A percentile compares a stretch with the other conserved stretches of the same genome.
Evolutionary conservation across 176 grass and related monocot genomes (phyloP).

Genomic region (Ensete ventricosum): DNA sequence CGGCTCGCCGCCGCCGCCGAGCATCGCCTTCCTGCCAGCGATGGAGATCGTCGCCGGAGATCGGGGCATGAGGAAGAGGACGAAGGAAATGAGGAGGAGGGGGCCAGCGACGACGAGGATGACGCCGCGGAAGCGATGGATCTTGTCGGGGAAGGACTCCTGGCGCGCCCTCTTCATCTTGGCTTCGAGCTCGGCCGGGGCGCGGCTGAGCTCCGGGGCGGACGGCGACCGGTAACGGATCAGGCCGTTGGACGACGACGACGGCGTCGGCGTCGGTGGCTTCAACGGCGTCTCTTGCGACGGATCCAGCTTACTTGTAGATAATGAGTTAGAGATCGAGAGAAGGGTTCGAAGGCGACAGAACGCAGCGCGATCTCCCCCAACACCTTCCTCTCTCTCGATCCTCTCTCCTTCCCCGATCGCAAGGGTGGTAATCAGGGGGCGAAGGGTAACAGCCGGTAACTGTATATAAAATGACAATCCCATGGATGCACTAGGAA

Average conservation of each 20-base stretch:
- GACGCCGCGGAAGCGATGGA: constrained; percentile 67
- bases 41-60: constrained; percentile 8
- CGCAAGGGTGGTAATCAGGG: no score
- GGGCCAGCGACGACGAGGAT: constrained; percentile 57
- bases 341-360: background rate
- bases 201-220: constrained; percentile 46
- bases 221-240: constrained; percentile 84
- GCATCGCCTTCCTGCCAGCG: constrained; percentile 38
- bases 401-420: background rate
- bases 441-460: background rate
- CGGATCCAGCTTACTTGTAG: background rate
- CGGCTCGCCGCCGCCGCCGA: constrained; percentile 19
- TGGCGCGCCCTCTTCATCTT: constrained; percentile 67
- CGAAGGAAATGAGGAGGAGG: constrained; percentile 59
- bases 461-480: no score
- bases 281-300: constrained; percentile 33
- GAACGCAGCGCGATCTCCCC: background rate
- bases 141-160: constrained; percentile 45
- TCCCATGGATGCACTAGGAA: no score
- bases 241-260: constrained; percentile 58
- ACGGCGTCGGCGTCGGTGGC: constrained; percentile 49
- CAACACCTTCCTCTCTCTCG: background rate
- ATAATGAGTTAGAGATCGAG: background rate
- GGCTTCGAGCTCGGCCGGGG: constrained; percentile 19
- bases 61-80: constrained; percentile 60